A percentile compares a stretch with the other conserved stretches of the same genome.
Evolutionary conservation across 139 green algal genomes (phyloP).

Genomic region (Raphidocelis subcapitata): DNA sequence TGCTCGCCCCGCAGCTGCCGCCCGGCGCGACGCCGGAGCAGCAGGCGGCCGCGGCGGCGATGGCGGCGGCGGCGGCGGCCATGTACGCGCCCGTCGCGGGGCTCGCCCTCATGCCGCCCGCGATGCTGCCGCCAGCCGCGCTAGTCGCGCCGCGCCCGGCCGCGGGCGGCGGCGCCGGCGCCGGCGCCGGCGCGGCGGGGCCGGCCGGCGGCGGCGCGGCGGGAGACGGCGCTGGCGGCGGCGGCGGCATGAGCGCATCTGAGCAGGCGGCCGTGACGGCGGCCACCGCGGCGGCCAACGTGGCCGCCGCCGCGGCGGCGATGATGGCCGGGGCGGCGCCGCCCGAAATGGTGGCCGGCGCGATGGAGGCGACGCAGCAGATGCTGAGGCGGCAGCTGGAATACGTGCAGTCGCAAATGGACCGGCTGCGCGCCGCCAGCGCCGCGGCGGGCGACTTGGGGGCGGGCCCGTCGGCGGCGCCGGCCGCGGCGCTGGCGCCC

Average conservation of each 20-base stretch:
- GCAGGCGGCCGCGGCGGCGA: constrained; percentile 10
- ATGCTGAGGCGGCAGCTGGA: constrained; percentile 52
- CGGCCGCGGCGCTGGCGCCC: constrained; percentile 2
- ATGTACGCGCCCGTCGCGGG: constrained; percentile 23
- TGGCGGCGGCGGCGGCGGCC: constrained; percentile 17
- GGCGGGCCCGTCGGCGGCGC: constrained; percentile 2
- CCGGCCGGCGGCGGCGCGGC: not conserved
- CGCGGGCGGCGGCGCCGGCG: not conserved
- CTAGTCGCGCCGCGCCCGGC: not conserved
- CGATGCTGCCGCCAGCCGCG: constrained; percentile 5
- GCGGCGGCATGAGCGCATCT: not conserved
- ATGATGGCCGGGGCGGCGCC: constrained; percentile 20
- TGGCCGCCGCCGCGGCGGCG: constrained; percentile 32
- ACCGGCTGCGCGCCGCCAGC: not conserved
- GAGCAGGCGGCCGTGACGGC: constrained; percentile 27
- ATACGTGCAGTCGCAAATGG: constrained; percentile 42
- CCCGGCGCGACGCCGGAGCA: constrained; percentile 11
- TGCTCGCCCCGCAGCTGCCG: constrained; percentile 7
- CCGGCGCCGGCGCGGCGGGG: too few species aligned
- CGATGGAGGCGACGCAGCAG: constrained; percentile 49
- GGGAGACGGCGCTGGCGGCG: not conserved
- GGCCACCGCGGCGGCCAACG: not conserved
- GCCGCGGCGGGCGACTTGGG: not conserved
- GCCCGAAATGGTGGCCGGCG: constrained; percentile 21
- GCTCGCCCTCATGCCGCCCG: constrained; percentile 28